These are phyloP conservation scores for Pseudocercospora vitis DNA, from an alignment of 2,329 filamentous ascomycete species.

Conservation along the genomic window DNA sequence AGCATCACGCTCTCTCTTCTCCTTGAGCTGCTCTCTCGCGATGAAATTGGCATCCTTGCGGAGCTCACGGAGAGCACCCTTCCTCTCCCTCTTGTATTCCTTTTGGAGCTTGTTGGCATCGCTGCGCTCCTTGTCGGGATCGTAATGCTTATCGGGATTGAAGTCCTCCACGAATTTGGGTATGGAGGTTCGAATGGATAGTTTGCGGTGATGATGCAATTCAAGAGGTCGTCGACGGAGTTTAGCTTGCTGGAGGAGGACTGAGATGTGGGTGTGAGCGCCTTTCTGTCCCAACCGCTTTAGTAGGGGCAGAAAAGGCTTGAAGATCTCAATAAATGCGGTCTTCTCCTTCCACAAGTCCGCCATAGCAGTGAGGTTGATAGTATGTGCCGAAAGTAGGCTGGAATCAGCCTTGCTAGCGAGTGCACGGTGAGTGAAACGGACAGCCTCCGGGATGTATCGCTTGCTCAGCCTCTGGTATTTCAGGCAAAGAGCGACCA, in stretches of 20 bases:
- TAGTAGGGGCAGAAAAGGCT: slow-evolving; percentile 49
- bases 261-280: slow-evolving; percentile 62
- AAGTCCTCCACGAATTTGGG: slow-evolving; percentile 96
- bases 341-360: slow-evolving; percentile 72
- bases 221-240: slow-evolving; percentile 74
- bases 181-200: slow-evolving; percentile 82
- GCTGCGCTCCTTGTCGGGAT: slow-evolving; percentile 85
- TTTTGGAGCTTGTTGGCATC: slow-evolving; percentile 80
- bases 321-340: slow-evolving; percentile 77
- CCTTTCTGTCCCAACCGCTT: slow-evolving; percentile 37
- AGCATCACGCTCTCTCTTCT: slow-evolving; percentile 91
- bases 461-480: slow-evolving; percentile 83
- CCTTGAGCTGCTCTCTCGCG: slow-evolving; percentile 79
- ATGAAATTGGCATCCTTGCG: slow-evolving; percentile 95
- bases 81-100: slow-evolving; percentile 92
- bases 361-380: slow-evolving; percentile 66
- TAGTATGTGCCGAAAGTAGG: slow-evolving; percentile 54
- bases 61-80: slow-evolving; percentile 90
- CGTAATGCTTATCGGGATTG: slow-evolving; percentile 95
- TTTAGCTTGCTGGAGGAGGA: slow-evolving; percentile 61
- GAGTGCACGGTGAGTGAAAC: slow-evolving; percentile 75
- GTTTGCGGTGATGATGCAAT: slow-evolving; percentile 83
- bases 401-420: slow-evolving; percentile 37
- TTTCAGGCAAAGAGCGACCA: slow-evolving; percentile 75
- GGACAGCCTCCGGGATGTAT: slow-evolving; percentile 84